A percentile compares a stretch with the other conserved stretches of the same genome.
phyloP scores from a whole-genome alignment of 2,329 filamentous ascomycete species.

The Incumbomyces delicatus region DNA sequence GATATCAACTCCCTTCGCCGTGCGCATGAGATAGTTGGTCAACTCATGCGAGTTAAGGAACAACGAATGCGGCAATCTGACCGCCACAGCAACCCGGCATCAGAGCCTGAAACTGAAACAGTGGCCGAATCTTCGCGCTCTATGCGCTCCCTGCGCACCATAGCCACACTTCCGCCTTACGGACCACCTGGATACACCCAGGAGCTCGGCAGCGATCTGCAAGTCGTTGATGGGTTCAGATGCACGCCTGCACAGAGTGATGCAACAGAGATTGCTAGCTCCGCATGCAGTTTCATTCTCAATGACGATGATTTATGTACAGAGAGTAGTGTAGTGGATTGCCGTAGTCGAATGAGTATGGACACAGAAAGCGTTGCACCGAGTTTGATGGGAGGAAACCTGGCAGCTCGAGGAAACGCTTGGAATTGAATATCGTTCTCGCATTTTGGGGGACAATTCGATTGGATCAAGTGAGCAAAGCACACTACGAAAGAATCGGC shows the following conservation, averaged over 20 bases:
- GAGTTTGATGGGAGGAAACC: neutral
- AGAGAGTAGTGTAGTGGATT: conserved; percentile 33
- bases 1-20: conserved; percentile 31
- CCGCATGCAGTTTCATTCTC: neutral
- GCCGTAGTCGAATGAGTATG: conserved; percentile 30
- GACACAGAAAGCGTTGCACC: conserved; percentile 25
- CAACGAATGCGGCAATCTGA: conserved; percentile 14
- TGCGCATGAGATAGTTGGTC: conserved; percentile 44
- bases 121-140: conserved; percentile 15
- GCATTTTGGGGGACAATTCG: neutral
- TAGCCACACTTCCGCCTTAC: conserved; percentile 17
- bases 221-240: conserved; percentile 35
- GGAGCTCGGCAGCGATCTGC: conserved; percentile 27
- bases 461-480: neutral
- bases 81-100: conserved; percentile 5
- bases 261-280: conserved; percentile 7
- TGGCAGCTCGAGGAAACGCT: neutral
- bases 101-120: conserved; percentile 9
- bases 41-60: conserved; percentile 35
- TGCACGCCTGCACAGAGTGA: conserved; percentile 27
- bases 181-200: conserved; percentile 35
- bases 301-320: conserved; percentile 18
- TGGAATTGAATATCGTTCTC: neutral
- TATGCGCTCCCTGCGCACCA: conserved; percentile 6
- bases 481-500: too few species aligned